Evolutionary conservation across 1,139 yeast species (phyloP), one percentile per base, ranked within the genome.

Genomic region (Pneumocystis canis): DNA sequence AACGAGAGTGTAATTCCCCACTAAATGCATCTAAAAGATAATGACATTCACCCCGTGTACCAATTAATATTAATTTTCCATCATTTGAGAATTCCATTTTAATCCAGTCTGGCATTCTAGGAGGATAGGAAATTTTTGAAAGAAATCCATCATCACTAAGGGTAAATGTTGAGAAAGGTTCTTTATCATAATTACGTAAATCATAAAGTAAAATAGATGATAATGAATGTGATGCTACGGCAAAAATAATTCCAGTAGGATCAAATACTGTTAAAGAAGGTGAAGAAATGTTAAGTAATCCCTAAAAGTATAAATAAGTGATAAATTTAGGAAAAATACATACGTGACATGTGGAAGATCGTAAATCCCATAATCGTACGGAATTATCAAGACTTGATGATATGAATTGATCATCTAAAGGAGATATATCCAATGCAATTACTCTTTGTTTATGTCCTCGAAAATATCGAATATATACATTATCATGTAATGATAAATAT

Each of bases 381-480:
- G 96, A 83, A 63, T 85, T 80, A 72, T 94, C 99, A 65, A 79
- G 72, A 1, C 95, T 80, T 0, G 92, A 79, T 37, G 90, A 82
- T 6, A 89, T 69, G 68, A 89, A 82, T 14, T 80, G 74, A 69
- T 88, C 90, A 63, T 81, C 79, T 2, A 83, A 75, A 0, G 97
- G 97, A 58, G 85, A 82, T 67, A 89, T 82, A 70, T 88, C 89
- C 5, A 92, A 74, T 6, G 82, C 79, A 1, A 82, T 80, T 14
- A 92, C 97, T 66, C 82, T 80, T 28, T 81, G 85, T 62, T 83
- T 83, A 73, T 92, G 99, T 1, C 97, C 97, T 67, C 80, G 80
- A 75, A 89, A 92, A 73, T 90, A 92, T 62, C 96, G 81, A 25
- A 89, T 77, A 70, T 85, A 92, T 65, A 84, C 83, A 70, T 89